Base-by-base conservation (phyloP, 1,284 basidiomycete genomes). In the Phylloboletellus chloephorus region DNA sequence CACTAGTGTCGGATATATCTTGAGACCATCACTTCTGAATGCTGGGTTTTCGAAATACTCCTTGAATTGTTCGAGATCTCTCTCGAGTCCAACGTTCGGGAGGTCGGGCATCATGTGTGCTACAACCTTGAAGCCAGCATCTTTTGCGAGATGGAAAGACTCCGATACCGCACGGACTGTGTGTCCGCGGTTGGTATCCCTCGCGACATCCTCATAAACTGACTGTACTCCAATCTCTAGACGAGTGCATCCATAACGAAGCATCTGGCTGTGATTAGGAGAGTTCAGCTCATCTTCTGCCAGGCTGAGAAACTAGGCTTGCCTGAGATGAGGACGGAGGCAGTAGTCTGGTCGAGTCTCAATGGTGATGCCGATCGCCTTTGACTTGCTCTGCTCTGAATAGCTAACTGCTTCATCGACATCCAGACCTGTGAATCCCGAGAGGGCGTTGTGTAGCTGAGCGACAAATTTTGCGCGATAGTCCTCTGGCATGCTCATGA, bases 271-370 rank as follows among this genome's bases (percentile, higher is more conserved):
- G 21, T 12, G 20, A 25, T 30, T 3, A n/a, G 2, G 28, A 36
- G 32, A 7, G 15, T 2, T 53, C n/a, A 37, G 20, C 31, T 9
- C 34, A 13, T 21, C 30, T 10, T 37, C 12, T 21, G 12, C 34
- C 26, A 31, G 25, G 23, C 22, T 46, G 36, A 41, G 37, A 28
- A 16, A 25, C 4, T 0, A 33, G 4, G 46, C 60, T 47, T 57
- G 81, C 85, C 84, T 88, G 34, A 99, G 73, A 70, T 99, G 96
- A 4, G 96, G 96, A 44, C 91, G 86, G 39, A 99, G 73, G 57
- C 96, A 99, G 65, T 99, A 99, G 64, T 99, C 96, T 21, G 96
- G 96, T 28, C 96, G 75, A 4, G 96, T 99, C 67, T 99, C 96
- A 53, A 99, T 98, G 2, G 96, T 99, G 57, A 99, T 98, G 4